These are phyloP conservation scores for Metschnikowia santaceciliae DNA, from an alignment of 805 yeast genomes.

Conservation along the genomic window DNA sequence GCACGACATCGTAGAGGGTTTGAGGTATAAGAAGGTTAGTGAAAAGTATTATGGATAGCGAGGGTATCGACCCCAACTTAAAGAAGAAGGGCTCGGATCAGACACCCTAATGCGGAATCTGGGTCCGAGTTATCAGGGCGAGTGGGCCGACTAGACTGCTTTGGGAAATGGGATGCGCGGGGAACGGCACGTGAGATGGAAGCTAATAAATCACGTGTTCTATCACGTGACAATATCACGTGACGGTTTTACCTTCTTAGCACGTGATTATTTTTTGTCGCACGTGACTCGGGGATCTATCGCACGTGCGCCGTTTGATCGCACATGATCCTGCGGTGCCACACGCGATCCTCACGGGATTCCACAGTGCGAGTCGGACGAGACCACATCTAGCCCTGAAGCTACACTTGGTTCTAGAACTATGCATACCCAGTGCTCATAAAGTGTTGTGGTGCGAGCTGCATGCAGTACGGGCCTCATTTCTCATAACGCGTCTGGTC, in stretches of 20 bases:
- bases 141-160: neutral
- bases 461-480: too few relatives aligned
- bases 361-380: too few relatives aligned
- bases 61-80: neutral
- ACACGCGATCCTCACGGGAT: too few relatives aligned
- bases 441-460: too few relatives aligned
- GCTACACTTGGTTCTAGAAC: too few relatives aligned
- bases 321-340: too few relatives aligned
- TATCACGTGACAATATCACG: neutral
- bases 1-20: constrained; percentile 13
- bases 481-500: too few relatives aligned
- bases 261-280: neutral
- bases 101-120: constrained; percentile 8
- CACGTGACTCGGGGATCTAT: neutral
- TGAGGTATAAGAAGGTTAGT: neutral
- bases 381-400: too few relatives aligned
- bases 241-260: rapidly evolving
- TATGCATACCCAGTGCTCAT: too few relatives aligned
- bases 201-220: neutral
- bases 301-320: neutral
- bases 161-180: neutral
- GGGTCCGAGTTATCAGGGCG: constrained; percentile 4
- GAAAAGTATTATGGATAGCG: constrained; percentile 1
- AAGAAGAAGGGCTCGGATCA: constrained; percentile 9
- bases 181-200: neutral